These are phyloP conservation scores for Didymella segeticola DNA, from an alignment of 2,329 filamentous ascomycete species.

Conservation along the genomic window DNA sequence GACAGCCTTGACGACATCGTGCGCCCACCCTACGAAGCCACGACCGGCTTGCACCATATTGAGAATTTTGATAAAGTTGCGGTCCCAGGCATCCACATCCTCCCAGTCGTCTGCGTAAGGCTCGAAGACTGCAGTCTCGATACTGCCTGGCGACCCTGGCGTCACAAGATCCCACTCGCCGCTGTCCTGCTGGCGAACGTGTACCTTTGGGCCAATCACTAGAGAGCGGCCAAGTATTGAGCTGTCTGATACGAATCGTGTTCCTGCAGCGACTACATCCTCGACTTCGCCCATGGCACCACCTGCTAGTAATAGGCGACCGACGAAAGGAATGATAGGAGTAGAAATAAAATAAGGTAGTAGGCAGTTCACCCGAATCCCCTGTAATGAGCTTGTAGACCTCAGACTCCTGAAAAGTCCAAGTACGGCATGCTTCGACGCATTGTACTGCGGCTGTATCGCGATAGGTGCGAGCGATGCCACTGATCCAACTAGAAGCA, in stretches of 20 bases:
- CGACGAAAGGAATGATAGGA: conserved; percentile 60
- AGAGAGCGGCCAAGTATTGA: conserved; percentile 64
- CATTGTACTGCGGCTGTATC: conserved; percentile 61
- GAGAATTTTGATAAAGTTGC: conserved; percentile 61
- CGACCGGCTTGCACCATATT: conserved; percentile 58
- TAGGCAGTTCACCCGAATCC: conserved; percentile 70
- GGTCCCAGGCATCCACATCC: conserved; percentile 63
- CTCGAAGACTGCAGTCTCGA: conserved; percentile 64
- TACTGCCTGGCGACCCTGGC: conserved; percentile 36
- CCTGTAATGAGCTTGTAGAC: conserved; percentile 54
- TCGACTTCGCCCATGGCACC: conserved; percentile 59
- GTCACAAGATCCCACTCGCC: conserved; percentile 41
- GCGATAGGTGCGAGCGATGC: conserved; percentile 58
- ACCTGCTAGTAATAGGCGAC: conserved; percentile 63
- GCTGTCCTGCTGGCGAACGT: conserved; percentile 52
- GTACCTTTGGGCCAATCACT: conserved; percentile 63
- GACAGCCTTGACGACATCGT: conserved; percentile 47
- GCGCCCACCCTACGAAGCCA: conserved; percentile 62
- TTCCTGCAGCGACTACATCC: conserved; percentile 70
- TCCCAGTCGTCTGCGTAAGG: conserved; percentile 66
- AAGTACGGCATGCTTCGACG: conserved; percentile 70
- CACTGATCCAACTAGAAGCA: conserved; percentile 69
- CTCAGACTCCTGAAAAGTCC: conserved; percentile 69
- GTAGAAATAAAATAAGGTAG: conserved; percentile 72
- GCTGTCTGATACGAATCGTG: conserved; percentile 66